Conservation (phyloP, 1,139 yeast genomes). For the Scheffersomyces cryptocercus region DNA sequence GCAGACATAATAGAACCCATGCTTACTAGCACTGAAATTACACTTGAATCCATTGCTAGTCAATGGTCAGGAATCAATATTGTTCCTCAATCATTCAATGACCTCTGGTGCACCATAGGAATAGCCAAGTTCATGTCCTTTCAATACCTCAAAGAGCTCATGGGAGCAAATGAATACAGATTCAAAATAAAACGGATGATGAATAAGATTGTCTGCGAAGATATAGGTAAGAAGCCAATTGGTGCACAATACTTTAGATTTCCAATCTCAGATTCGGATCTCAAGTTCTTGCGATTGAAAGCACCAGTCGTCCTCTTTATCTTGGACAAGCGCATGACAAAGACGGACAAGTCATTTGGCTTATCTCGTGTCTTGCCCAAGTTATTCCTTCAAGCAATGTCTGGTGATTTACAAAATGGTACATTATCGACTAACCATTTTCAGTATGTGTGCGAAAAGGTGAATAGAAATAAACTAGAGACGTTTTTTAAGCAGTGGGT, state of each 20-base stretch:
- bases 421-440: constrained; percentile 80
- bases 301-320: constrained; percentile 86
- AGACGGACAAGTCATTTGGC: constrained; percentile 93
- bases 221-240: constrained; percentile 80
- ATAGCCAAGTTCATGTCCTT: constrained; percentile 82
- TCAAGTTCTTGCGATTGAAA: constrained; percentile 69
- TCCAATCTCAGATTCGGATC: constrained; percentile 67
- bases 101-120: constrained; percentile 91
- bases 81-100: constrained; percentile 76
- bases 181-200: constrained; percentile 65
- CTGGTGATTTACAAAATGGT: constrained; percentile 87
- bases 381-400: constrained; percentile 89
- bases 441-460: constrained; percentile 90
- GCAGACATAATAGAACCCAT: constrained; percentile 80
- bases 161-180: constrained; percentile 84
- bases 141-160: constrained; percentile 64
- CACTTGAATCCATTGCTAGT: constrained; percentile 71
- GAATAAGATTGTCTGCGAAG: constrained; percentile 68
- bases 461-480: constrained; percentile 82
- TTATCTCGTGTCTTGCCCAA: constrained; percentile 89
- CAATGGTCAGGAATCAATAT: constrained; percentile 97
- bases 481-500: constrained; percentile 93
- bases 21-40: constrained; percentile 63
- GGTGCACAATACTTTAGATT: constrained; percentile 65
- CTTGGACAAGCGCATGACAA: constrained; percentile 89